Percentiles rank a stretch among this genome's conserved stretches.
Conservation (phyloP, 352 stramenopile species). For the Peronospora farinosa region DNA sequence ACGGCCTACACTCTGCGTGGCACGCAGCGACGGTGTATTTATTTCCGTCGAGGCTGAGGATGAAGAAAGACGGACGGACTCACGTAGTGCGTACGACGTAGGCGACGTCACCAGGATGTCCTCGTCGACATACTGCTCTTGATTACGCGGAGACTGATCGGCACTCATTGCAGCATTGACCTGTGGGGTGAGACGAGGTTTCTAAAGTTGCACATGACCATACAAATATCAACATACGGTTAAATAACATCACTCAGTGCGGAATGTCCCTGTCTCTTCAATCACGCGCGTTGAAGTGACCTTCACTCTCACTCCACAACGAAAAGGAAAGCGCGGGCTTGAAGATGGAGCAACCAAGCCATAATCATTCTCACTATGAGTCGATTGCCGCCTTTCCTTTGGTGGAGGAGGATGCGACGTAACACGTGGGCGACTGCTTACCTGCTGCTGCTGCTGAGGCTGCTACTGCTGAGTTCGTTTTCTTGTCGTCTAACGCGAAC, state of each 20-base stretch:
- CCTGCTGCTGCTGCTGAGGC: slow-evolving; percentile 14
- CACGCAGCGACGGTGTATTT: slow-evolving; percentile 23
- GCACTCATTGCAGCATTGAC: slow-evolving; percentile 43
- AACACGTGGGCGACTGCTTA: slow-evolving; percentile 3
- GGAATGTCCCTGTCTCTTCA: slow-evolving; percentile 11
- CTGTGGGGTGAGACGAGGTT: slow-evolving; percentile 15
- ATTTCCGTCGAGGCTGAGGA: slow-evolving; percentile 46
- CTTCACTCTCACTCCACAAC: slow-evolving; percentile 21
- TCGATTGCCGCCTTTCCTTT: background rate
- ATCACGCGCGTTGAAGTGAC: slow-evolving; percentile 13
- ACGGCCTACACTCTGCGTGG: slow-evolving; percentile 20
- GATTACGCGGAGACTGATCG: slow-evolving; percentile 28
- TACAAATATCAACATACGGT: slow-evolving; percentile 21
- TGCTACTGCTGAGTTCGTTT: slow-evolving; percentile 8
- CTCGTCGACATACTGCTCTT: slow-evolving; percentile 39
- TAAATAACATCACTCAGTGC: slow-evolving; percentile 7
- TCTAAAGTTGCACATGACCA: slow-evolving; percentile 14
- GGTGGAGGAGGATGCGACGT: background rate
- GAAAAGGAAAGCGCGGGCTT: slow-evolving; percentile 1
- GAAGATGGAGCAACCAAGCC: background rate
- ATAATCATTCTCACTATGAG: slow-evolving; percentile 3
- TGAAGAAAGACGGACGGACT: slow-evolving; percentile 73
- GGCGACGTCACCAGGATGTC: slow-evolving; percentile 80
- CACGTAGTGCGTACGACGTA: slow-evolving; percentile 67
- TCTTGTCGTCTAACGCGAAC: slow-evolving; percentile 11